Evolutionary conservation across 2,329 filamentous ascomycete genomes (phyloP).

Genomic region (Exophiala bonariae): DNA sequence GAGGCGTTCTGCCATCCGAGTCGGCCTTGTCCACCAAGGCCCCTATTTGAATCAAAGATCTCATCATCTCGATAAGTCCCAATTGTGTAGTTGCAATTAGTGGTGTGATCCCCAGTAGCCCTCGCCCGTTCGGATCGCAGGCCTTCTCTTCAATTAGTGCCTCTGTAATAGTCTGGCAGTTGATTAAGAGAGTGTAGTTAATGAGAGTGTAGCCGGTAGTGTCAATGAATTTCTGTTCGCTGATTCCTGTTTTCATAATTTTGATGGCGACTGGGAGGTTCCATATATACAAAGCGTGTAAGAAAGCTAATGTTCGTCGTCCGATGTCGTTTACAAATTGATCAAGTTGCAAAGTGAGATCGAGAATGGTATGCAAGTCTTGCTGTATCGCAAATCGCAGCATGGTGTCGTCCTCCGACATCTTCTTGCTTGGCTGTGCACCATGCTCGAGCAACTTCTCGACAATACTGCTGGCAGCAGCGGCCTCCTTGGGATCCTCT

Average conservation of each 20-base stretch:
- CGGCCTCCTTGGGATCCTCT: too few relatives aligned
- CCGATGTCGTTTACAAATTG: not conserved
- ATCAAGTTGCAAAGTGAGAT: slow-evolving; percentile 2
- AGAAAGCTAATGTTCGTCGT: not conserved
- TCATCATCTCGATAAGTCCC: slow-evolving; percentile 3
- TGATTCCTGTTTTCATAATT: not conserved
- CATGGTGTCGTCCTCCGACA: not conserved
- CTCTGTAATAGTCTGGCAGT: not conserved
- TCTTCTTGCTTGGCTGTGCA: slow-evolving; percentile 1
- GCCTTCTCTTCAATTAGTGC: not conserved
- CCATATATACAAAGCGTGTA: not conserved
- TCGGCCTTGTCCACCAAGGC: slow-evolving; percentile 3
- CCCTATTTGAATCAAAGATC: slow-evolving; percentile 1
- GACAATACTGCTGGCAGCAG: not conserved
- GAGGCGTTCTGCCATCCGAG: slow-evolving; percentile 13
- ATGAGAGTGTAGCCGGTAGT: not conserved
- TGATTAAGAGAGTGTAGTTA: not conserved
- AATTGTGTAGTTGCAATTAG: not conserved
- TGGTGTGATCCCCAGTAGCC: not conserved
- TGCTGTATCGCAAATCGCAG: not conserved
- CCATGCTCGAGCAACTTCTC: not conserved
- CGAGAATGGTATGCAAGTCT: not conserved
- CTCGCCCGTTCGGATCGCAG: slow-evolving; percentile 1
- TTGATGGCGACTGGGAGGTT: not conserved
- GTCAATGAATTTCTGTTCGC: slow-evolving; percentile 1